Evolutionary conservation across 139 green algal species (phyloP).

Genomic region (Yamagishiella unicocca): DNA sequence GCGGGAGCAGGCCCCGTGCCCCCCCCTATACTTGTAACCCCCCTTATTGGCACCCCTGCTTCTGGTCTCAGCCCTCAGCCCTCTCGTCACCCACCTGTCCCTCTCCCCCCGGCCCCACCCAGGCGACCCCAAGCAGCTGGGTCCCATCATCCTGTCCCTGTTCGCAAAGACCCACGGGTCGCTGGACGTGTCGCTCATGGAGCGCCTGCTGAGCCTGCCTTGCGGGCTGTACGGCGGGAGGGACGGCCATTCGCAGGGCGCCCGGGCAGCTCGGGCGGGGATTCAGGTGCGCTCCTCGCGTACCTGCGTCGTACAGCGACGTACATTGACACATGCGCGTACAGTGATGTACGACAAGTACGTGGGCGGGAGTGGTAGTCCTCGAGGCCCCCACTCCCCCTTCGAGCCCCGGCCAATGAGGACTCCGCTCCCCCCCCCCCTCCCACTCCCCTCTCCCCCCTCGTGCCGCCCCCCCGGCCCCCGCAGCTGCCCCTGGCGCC

Average conservation of each 20-base stretch:
- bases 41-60: not conserved
- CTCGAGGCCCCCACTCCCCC: no score
- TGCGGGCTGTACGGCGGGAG: not conserved
- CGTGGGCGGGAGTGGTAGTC: no score
- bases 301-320: no score
- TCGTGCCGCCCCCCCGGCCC: not conserved
- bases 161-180: conserved; percentile 30
- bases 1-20: not conserved
- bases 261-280: not conserved
- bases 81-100: not conserved
- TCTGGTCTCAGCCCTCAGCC: not conserved
- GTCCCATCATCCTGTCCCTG: conserved; percentile 59
- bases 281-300: no score
- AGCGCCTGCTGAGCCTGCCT: conserved; percentile 37
- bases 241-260: not conserved
- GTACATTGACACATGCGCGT: no score
- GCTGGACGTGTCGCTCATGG: conserved; percentile 52
- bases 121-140: conserved; percentile 67
- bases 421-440: not conserved
- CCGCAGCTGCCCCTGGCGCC: not conserved
- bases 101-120: not conserved
- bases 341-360: no score
- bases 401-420: no score
- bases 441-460: not conserved
- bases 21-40: not conserved